Percentiles rank a stretch among this genome's conserved stretches.
These are phyloP conservation scores for Colletotrichum sidae DNA, from an alignment of 2,329 filamentous ascomycete species.

Conservation along the genomic window DNA sequence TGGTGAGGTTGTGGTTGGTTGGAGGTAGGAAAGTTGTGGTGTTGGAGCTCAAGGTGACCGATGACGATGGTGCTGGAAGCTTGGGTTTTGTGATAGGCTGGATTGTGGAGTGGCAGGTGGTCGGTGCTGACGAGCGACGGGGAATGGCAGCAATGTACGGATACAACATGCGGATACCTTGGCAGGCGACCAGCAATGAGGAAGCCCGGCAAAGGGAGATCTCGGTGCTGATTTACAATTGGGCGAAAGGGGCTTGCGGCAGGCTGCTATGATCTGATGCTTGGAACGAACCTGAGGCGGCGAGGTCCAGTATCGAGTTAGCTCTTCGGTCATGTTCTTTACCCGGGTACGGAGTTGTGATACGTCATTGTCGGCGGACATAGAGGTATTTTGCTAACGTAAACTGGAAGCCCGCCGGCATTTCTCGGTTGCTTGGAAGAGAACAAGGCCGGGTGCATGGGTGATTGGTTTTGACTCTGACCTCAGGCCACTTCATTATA, in stretches of 20 bases:
- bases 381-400: conserved; percentile 35
- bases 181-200: no score
- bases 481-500: not conserved
- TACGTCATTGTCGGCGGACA: conserved; percentile 23
- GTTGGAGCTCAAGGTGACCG: conserved; percentile 17
- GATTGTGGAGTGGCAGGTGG: conserved; percentile 24
- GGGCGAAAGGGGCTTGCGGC: not conserved
- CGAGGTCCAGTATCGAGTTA: not conserved
- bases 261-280: conserved; percentile 32
- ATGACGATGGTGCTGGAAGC: conserved; percentile 31
- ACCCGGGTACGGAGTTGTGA: conserved; percentile 25
- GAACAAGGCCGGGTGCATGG: not conserved
- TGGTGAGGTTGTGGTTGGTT: conserved; percentile 13
- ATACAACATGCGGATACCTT: no score
- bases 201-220: conserved; percentile 6
- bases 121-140: conserved; percentile 20
- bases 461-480: conserved; percentile 4
- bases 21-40: conserved; percentile 8
- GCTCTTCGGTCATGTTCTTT: conserved; percentile 21
- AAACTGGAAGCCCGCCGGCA: conserved; percentile 14
- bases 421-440: conserved; percentile 26
- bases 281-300: conserved; percentile 13
- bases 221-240: conserved; percentile 17
- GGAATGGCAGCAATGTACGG: not conserved
- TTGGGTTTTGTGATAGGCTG: conserved; percentile 36